Conservation (phyloP, 306 rosid genomes). For the Elaeagnus macrophylla region DNA sequence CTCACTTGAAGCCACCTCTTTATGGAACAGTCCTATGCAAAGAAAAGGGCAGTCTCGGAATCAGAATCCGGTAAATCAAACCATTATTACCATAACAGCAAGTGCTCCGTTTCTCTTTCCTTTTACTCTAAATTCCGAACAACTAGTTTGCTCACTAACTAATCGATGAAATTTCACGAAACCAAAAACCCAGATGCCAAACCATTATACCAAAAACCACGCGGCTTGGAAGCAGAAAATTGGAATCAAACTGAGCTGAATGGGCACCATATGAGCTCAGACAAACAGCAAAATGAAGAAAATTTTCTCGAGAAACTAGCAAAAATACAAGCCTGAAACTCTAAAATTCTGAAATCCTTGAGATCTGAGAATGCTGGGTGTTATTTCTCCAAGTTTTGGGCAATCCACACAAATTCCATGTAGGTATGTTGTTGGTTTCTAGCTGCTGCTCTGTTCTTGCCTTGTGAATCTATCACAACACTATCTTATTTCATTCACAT, state of each 20-base stretch:
- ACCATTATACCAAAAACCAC: constrained; percentile 15
- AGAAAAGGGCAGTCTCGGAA: constrained; percentile 28
- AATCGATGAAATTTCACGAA: constrained; percentile 11
- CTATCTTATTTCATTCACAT: constrained; percentile 28
- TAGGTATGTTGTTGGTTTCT: constrained; percentile 16
- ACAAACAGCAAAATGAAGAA: constrained; percentile 26
- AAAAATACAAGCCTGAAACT: constrained; percentile 17
- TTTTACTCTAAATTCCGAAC: background rate
- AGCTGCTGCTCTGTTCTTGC: constrained; percentile 18
- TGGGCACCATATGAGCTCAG: constrained; percentile 23
- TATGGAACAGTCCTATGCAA: constrained; percentile 28
- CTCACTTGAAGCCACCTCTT: constrained; percentile 27
- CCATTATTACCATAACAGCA: constrained; percentile 25
- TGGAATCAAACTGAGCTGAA: constrained; percentile 35
- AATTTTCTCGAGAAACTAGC: constrained; percentile 38
- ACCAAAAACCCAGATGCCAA: constrained; percentile 39
- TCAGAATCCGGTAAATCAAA: constrained; percentile 34
- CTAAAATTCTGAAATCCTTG: constrained; percentile 62
- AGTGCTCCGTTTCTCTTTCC: constrained; percentile 4
- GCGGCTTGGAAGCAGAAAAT: constrained; percentile 30
- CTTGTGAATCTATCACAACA: constrained; percentile 32
- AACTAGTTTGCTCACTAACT: constrained; percentile 18
- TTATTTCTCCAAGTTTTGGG: constrained; percentile 29
- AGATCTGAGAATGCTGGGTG: constrained; percentile 58
- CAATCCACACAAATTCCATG: constrained; percentile 48